Evolutionary conservation across 176 grass and related monocot species (phyloP).

Genomic region (Cenchrus fungigraminus): DNA sequence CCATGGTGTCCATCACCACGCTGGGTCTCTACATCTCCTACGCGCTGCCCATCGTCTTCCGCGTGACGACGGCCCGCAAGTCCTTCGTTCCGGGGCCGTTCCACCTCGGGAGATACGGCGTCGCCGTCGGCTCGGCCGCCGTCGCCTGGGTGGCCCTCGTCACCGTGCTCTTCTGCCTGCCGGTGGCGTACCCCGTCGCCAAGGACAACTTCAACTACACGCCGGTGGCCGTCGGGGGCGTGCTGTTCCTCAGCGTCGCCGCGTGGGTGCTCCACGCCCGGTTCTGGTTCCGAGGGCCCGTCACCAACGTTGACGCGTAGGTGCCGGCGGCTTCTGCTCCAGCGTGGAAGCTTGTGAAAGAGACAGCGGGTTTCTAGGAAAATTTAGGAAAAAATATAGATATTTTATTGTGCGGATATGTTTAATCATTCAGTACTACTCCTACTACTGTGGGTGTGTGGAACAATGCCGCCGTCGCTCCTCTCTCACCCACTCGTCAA

Average conservation of each 20-base stretch:
- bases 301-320: slow-evolving; percentile 38
- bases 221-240: slow-evolving; percentile 63
- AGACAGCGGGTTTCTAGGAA: no score
- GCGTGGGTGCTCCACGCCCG: slow-evolving; percentile 57
- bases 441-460: no score
- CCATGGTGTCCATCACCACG: slow-evolving; percentile 74
- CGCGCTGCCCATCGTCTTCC: slow-evolving; percentile 77
- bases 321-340: no score
- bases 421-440: no score
- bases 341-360: no score
- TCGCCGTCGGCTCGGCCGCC: slow-evolving; percentile 45
- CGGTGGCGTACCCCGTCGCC: slow-evolving; percentile 68
- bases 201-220: slow-evolving; percentile 81
- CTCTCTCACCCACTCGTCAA: no score
- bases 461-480: no score
- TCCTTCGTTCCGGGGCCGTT: slow-evolving; percentile 67
- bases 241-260: slow-evolving; percentile 46
- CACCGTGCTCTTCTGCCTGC: slow-evolving; percentile 83
- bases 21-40: slow-evolving; percentile 80
- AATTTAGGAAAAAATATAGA: no score
- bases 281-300: slow-evolving; percentile 74
- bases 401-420: no score
- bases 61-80: slow-evolving; percentile 57
- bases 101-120: slow-evolving; percentile 54
- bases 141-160: slow-evolving; percentile 67